These are phyloP conservation scores for Neurospora sp. DNA, from an alignment of 2,329 filamentous ascomycete genomes.

Conservation along the genomic window DNA sequence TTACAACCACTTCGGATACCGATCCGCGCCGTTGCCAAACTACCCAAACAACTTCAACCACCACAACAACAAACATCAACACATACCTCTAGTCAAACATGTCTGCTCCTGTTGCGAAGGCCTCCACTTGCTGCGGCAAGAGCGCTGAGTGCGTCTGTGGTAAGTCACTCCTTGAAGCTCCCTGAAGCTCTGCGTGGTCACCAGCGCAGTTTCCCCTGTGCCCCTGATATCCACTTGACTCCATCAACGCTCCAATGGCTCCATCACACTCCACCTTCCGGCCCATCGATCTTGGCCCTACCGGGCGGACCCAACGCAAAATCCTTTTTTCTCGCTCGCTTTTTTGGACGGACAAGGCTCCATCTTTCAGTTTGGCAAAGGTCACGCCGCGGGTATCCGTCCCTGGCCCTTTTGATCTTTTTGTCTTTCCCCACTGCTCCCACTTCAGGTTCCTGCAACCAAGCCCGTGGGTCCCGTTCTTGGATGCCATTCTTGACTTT, in stretches of 20 bases:
- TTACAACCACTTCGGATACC: not conserved
- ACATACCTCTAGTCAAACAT: slow-evolving; percentile 10
- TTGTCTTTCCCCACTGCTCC: not conserved
- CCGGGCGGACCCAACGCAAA: not conserved
- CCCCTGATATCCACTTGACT: not conserved
- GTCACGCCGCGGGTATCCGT: not conserved
- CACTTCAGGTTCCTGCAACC: not conserved
- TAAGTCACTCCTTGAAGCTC: slow-evolving; percentile 26
- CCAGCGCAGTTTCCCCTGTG: not conserved
- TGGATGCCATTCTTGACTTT: not conserved
- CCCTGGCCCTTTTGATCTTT: not conserved
- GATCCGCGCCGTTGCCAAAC: not conserved
- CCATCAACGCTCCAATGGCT: slow-evolving; percentile 1
- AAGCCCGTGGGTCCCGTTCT: not conserved
- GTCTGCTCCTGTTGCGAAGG: slow-evolving; percentile 18
- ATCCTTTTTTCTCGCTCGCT: not conserved
- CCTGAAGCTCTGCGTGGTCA: not conserved
- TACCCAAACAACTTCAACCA: not conserved
- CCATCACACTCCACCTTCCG: not conserved
- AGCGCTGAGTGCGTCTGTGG: slow-evolving; percentile 46
- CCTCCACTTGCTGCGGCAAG: slow-evolving; percentile 48
- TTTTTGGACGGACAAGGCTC: not conserved
- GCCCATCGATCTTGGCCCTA: not conserved
- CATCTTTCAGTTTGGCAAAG: not conserved
- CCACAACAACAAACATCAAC: slow-evolving; percentile 20